Conservation (phyloP, 2,329 filamentous ascomycete genomes). For the Xylariaceae sp. region DNA sequence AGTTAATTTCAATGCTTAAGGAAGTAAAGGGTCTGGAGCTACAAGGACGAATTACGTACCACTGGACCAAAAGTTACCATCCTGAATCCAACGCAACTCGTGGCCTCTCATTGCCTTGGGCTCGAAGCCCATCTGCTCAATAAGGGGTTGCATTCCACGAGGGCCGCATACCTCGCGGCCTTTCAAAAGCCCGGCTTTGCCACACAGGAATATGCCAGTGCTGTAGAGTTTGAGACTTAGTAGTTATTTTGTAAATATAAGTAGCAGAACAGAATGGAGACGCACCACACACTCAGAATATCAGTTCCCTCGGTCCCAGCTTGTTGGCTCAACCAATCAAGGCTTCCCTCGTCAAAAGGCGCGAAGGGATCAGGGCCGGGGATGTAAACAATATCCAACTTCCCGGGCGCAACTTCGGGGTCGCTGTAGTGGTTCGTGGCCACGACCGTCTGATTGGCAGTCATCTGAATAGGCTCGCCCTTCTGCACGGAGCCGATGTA, state of each 20-base stretch:
- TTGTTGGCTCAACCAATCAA: conserved; percentile 44
- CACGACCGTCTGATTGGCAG: conserved; percentile 35
- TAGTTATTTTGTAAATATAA: too few relatives aligned
- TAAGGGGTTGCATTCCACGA: conserved; percentile 37
- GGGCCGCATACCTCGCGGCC: conserved; percentile 46
- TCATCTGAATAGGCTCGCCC: conserved; percentile 37
- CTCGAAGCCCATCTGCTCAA: conserved; percentile 36
- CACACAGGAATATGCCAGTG: conserved; percentile 45
- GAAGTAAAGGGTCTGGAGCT: background rate
- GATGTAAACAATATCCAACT: conserved; percentile 47
- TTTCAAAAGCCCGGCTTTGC: conserved; percentile 44
- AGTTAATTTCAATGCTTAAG: background rate
- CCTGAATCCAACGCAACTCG: conserved; percentile 46
- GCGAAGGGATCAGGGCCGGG: conserved; percentile 45
- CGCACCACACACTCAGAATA: conserved; percentile 47
- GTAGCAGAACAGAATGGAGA: too few relatives aligned
- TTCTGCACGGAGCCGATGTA: conserved; percentile 43
- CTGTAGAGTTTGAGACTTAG: too few relatives aligned
- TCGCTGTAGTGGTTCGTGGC: conserved; percentile 43
- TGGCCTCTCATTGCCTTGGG: conserved; percentile 41
- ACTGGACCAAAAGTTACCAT: conserved; percentile 53
- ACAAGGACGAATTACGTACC: conserved; percentile 34
- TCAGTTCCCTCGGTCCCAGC: conserved; percentile 37
- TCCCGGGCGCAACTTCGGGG: conserved; percentile 45
- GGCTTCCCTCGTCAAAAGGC: conserved; percentile 22